phyloP scores from a whole-genome alignment of 164 flowering plant species.

The Piper betle region DNA sequence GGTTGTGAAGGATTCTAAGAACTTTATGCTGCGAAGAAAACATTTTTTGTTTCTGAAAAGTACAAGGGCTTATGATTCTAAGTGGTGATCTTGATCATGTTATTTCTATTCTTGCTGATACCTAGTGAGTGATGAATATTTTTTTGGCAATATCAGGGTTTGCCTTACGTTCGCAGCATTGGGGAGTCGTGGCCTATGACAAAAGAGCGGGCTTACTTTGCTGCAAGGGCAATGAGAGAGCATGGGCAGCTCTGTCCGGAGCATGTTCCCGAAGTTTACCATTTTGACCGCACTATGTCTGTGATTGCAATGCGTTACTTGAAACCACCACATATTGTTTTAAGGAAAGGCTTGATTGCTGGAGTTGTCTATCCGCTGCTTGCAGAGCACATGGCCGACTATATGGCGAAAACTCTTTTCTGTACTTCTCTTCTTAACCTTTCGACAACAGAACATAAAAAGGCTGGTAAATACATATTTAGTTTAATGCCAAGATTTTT shows the following conservation, averaged over 20 bases:
- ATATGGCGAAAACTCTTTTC: slow-evolving; percentile 77
- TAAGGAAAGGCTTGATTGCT: slow-evolving; percentile 85
- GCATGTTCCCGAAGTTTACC: slow-evolving; percentile 93
- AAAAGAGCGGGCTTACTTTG: slow-evolving; percentile 92
- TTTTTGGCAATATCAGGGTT: slow-evolving; percentile 35
- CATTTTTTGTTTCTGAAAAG: not conserved
- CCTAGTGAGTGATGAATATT: not conserved
- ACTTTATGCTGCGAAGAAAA: too few relatives aligned
- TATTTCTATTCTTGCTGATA: not conserved
- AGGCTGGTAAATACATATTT: slow-evolving; percentile 33
- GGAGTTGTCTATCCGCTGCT: slow-evolving; percentile 82
- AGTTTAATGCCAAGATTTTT: not conserved
- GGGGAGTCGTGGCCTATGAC: slow-evolving; percentile 98
- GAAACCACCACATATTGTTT: slow-evolving; percentile 90
- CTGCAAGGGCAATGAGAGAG: slow-evolving; percentile 51
- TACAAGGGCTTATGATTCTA: not conserved
- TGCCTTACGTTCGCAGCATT: slow-evolving; percentile 84
- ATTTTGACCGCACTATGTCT: slow-evolving; percentile 80
- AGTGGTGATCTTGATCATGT: not conserved
- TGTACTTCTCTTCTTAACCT: slow-evolving; percentile 61
- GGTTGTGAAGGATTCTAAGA: too few relatives aligned
- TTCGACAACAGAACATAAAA: slow-evolving; percentile 74
- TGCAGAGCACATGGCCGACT: slow-evolving; percentile 77
- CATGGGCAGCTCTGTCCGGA: slow-evolving; percentile 60
- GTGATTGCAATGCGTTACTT: too few relatives aligned